Evolutionary conservation across 1,284 basidiomycete species (phyloP), one percentile per base, ranked within the genome.

Genomic region (Pholiota adiposa): DNA sequence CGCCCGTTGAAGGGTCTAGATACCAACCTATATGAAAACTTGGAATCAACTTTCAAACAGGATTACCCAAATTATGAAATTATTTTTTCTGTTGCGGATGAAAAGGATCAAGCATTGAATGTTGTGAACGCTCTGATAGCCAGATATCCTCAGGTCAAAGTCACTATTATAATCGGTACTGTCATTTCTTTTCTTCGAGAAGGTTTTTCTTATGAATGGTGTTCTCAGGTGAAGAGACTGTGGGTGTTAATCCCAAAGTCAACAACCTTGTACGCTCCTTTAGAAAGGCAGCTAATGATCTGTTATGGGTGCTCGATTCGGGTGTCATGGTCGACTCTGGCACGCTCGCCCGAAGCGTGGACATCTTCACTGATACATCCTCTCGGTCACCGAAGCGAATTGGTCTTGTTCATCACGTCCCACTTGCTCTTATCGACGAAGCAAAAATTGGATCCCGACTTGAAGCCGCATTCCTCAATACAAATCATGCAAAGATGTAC

Each of bases 401-500:
- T 52, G 96, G 89, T 1, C 83, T 99, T 6, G 94, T 99, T 0
- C 97, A 99, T 73, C 97, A 99, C 73, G 93, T 98, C 6, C 97
- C 97, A 0, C 92, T 95, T 66, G 97, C 94, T 0, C 86, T 91
- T 55, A 84, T 91, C 75, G 82, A 84, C 71, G 82, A 87, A 71
- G 75, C 78, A 38, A 76, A 76, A 66, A 77, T 94, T 60, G 97
- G 96, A 0, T 90, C 95, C 14, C 82, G 87, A 60, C 83, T 99
- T 36, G 97, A 99, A 75, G 91, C 94, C 61, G 94, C 93, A 0
- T 99, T 98, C 72, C 79, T 99, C 52, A 97, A 97, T 72, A 97
- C 95, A 4, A 98, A 95, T 54, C 97, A 99, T 70, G 97, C 97
- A 14, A 98, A 97, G 75, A 99, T 99, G 97, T 99, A 99, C 71